Evolutionary conservation across 352 stramenopile genomes (phyloP).

Genomic region (Pythium guiyangense): DNA sequence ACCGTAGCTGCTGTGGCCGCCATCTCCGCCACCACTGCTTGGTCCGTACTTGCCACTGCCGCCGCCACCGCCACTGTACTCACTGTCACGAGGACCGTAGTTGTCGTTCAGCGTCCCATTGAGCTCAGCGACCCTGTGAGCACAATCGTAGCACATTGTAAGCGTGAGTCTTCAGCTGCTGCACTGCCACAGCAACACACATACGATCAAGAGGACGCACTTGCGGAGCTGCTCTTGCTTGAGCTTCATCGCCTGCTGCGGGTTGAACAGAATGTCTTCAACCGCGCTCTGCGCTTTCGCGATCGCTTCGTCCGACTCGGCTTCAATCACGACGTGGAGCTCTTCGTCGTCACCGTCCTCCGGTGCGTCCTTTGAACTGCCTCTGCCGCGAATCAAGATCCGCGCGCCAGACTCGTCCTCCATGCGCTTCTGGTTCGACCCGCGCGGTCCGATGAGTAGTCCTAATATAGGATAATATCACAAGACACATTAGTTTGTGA

Average conservation of each 20-base stretch:
- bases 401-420: conserved; percentile 87
- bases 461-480: conserved; percentile 15
- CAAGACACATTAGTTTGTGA: too few relatives aligned
- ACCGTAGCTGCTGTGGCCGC: not conserved
- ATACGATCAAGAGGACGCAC: conserved; percentile 26
- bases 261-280: conserved; percentile 91
- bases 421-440: conserved; percentile 92
- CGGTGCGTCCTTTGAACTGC: conserved; percentile 80
- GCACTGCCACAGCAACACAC: too few relatives aligned
- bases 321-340: conserved; percentile 89
- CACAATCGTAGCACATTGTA: conserved; percentile 1
- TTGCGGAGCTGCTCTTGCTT: conserved; percentile 90
- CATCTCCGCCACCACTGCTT: conserved; percentile 2
- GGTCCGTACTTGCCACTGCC: conserved; percentile 8
- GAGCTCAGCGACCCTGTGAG: conserved; percentile 63
- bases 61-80: conserved; percentile 5
- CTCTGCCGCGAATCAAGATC: conserved; percentile 90
- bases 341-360: conserved; percentile 85
- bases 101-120: conserved; percentile 81
- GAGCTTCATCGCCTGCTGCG: conserved; percentile 85
- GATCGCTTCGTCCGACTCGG: conserved; percentile 87
- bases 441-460: conserved; percentile 86
- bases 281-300: conserved; percentile 82
- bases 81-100: conserved; percentile 27
- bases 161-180: too few relatives aligned